Conservation (phyloP, 768 basidiomycete species). For the Coprinopsis sp. region DNA sequence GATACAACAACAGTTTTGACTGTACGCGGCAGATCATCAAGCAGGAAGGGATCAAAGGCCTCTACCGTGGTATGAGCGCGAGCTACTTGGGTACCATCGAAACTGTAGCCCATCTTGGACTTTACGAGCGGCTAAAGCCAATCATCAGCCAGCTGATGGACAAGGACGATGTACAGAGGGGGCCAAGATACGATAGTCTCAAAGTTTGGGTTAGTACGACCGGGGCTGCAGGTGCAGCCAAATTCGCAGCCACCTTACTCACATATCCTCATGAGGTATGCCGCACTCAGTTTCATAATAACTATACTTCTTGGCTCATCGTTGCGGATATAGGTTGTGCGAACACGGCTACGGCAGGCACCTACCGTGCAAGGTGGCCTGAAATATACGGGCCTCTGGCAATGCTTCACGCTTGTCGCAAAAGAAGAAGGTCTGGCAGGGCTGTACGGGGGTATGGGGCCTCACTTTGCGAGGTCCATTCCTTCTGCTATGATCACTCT, state of each 20-base stretch:
- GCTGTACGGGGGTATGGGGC: slow-evolving; percentile 1
- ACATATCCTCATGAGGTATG: slow-evolving; percentile 7
- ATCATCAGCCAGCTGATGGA: neutral
- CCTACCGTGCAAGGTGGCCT: neutral
- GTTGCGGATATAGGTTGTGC: neutral
- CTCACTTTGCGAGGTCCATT: slow-evolving; percentile 1
- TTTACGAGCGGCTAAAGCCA: slow-evolving; percentile 4
- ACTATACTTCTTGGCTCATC: neutral
- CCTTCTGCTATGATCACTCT: slow-evolving; percentile 8
- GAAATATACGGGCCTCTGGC: neutral
- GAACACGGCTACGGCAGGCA: slow-evolving; percentile 4
- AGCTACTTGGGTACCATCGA: slow-evolving; percentile 2
- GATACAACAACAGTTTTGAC: slow-evolving; percentile 3
- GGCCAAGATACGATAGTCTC: neutral
- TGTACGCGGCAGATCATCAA: slow-evolving; percentile 2
- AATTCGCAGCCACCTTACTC: slow-evolving; percentile 1
- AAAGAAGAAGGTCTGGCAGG: neutral
- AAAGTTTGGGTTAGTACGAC: slow-evolving; percentile 3
- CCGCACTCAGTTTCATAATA: neutral
- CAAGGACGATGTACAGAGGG: neutral
- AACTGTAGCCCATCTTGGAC: neutral
- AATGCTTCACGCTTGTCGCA: neutral
- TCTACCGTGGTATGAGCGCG: slow-evolving; percentile 3
- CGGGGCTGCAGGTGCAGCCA: slow-evolving; percentile 3
- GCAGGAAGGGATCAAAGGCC: neutral